These are phyloP conservation scores for Cenchrus americanus DNA, from an alignment of 176 grass and related monocot species.

Conservation along the genomic window DNA sequence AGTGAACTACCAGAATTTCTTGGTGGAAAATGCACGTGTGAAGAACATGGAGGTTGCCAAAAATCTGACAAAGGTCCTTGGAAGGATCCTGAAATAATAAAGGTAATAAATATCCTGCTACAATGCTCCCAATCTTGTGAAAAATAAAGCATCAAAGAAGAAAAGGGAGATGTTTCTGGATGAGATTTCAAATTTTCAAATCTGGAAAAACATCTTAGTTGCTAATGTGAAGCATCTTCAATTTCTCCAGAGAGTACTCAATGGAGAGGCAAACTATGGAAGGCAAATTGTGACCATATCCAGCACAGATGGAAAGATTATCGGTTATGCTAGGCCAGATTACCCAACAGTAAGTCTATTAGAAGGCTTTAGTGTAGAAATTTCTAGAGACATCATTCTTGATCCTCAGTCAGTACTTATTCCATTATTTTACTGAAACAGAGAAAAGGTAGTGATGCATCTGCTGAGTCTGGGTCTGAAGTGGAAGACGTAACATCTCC, in stretches of 20 bases:
- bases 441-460: slow-evolving; percentile 93
- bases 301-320: slow-evolving; percentile 74
- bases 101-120: slow-evolving; percentile 46
- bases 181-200: not conserved
- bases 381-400: slow-evolving; percentile 31
- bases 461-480: slow-evolving; percentile 93
- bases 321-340: slow-evolving; percentile 70
- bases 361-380: slow-evolving; percentile 21
- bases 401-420: slow-evolving; percentile 32
- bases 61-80: slow-evolving; percentile 95
- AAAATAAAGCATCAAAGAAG: not conserved
- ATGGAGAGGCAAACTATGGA: slow-evolving; percentile 78
- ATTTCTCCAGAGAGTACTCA: slow-evolving; percentile 76
- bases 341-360: slow-evolving; percentile 64
- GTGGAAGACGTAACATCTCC: slow-evolving; percentile 71
- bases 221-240: slow-evolving; percentile 28
- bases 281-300: slow-evolving; percentile 98
- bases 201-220: slow-evolving; percentile 2
- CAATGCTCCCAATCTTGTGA: not conserved
- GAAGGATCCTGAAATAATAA: slow-evolving; percentile 83
- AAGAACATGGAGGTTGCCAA: slow-evolving; percentile 74
- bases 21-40: slow-evolving; percentile 87
- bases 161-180: not conserved
- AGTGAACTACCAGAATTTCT: slow-evolving; percentile 94
- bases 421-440: slow-evolving; percentile 50